phyloP scores from a whole-genome alignment of 345 rosid species.

The Passiflora organensis region DNA sequence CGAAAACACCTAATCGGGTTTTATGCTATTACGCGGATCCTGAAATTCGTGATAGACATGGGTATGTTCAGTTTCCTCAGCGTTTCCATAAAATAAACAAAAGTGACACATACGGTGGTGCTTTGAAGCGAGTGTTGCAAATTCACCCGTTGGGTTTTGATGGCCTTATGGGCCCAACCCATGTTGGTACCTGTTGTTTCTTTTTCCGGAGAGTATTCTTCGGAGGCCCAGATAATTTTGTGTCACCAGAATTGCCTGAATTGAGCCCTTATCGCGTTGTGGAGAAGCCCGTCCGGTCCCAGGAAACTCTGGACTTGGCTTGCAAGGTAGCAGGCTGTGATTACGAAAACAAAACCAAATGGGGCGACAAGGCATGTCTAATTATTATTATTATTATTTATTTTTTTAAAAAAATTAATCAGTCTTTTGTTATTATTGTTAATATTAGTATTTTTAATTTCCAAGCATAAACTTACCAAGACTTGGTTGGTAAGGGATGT shows the following conservation, averaged over 20 bases:
- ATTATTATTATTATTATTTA: neutral
- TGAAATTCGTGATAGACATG: conserved; percentile 13
- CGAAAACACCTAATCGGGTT: conserved; percentile 38
- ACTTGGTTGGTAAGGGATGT: too few relatives aligned
- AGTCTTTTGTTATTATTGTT: neutral
- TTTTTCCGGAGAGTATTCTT: conserved; percentile 51
- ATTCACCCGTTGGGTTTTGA: conserved; percentile 45
- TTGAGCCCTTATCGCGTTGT: conserved; percentile 24
- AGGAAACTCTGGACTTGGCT: conserved; percentile 31
- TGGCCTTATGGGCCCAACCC: conserved; percentile 41
- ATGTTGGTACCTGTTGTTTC: conserved; percentile 62
- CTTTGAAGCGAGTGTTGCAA: conserved; percentile 28
- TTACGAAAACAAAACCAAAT: conserved; percentile 45
- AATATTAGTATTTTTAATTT: too few relatives aligned
- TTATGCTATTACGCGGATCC: conserved; percentile 54
- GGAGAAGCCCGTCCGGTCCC: conserved; percentile 25
- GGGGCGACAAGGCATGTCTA: conserved; percentile 58
- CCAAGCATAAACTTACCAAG: too few relatives aligned
- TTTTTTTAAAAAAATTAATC: too few relatives aligned
- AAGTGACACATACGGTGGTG: conserved; percentile 51
- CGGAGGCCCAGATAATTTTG: conserved; percentile 31
- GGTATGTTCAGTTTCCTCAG: conserved; percentile 74
- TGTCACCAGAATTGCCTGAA: conserved; percentile 32
- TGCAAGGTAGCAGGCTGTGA: conserved; percentile 44
- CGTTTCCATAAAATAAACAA: conserved; percentile 41